Conservation (phyloP, 495 filamentous ascomycete genomes). For the Elaphomyces granulatus region DNA sequence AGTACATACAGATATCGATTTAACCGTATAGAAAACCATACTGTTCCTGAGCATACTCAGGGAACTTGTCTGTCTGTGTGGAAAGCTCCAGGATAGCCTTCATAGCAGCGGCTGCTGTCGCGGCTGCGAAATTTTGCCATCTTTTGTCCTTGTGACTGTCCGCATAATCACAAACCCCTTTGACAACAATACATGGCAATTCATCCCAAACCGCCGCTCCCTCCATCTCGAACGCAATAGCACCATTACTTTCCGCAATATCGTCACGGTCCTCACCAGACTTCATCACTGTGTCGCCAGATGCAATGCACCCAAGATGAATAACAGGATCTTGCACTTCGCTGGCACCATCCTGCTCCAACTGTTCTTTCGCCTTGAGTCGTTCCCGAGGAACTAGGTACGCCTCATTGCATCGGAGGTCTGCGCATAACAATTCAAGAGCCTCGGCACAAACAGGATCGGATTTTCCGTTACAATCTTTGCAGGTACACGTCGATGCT, state of each 20-base stretch:
- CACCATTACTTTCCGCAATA: conserved; percentile 2
- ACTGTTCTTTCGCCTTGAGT: no score
- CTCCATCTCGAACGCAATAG: conserved; percentile 32
- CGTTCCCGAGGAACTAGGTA: neutral
- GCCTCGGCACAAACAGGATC: conserved; percentile 9
- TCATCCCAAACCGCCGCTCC: conserved; percentile 27
- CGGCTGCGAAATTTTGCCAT: neutral
- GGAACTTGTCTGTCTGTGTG: no score
- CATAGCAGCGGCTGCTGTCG: neutral
- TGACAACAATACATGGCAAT: conserved; percentile 24
- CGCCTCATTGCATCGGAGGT: neutral
- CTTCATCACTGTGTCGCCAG: conserved; percentile 11
- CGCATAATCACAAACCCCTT: conserved; percentile 29
- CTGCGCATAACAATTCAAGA: neutral
- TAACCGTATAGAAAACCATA: no score
- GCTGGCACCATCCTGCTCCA: no score
- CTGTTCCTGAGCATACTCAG: no score
- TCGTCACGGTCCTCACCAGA: conserved; percentile 6
- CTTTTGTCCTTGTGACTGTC: conserved; percentile 10
- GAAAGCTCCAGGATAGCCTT: neutral
- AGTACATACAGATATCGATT: no score
- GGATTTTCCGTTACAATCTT: neutral
- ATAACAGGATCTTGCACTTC: neutral
- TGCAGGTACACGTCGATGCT: conserved; percentile 2
- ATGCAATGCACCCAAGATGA: conserved; percentile 10